Conservation (phyloP, 805 yeast genomes). For the Priceomyces fermenticarens region DNA sequence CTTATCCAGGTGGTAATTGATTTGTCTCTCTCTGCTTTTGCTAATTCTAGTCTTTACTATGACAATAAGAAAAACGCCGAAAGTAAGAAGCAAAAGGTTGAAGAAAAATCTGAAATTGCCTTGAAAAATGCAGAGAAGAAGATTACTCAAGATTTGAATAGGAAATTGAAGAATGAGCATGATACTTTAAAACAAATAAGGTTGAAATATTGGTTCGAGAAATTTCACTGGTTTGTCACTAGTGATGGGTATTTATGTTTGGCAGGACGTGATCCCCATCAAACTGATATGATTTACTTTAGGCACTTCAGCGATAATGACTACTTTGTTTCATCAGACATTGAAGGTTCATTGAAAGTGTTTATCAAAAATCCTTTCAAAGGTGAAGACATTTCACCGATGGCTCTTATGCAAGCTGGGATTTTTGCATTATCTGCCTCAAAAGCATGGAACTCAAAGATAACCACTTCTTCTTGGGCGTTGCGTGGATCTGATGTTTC, state of each 20-base stretch:
- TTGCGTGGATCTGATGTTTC: slow-evolving; percentile 67
- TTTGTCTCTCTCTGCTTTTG: slow-evolving; percentile 71
- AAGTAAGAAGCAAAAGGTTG: slow-evolving; percentile 77
- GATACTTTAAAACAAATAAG: slow-evolving; percentile 58
- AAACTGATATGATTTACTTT: slow-evolving; percentile 75
- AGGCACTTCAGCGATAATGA: slow-evolving; percentile 76
- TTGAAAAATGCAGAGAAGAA: slow-evolving; percentile 78
- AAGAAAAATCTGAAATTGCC: slow-evolving; percentile 71
- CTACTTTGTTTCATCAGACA: slow-evolving; percentile 67
- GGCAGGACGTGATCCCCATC: slow-evolving; percentile 81
- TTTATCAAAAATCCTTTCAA: slow-evolving; percentile 77
- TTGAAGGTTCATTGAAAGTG: slow-evolving; percentile 70
- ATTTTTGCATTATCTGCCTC: slow-evolving; percentile 77
- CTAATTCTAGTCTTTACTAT: slow-evolving; percentile 82
- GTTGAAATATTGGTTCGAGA: slow-evolving; percentile 86
- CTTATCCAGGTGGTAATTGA: slow-evolving; percentile 60
- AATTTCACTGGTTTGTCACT: slow-evolving; percentile 91
- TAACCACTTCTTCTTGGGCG: slow-evolving; percentile 83
- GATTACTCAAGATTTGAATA: slow-evolving; percentile 68
- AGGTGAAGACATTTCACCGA: slow-evolving; percentile 74
- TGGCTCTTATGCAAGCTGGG: slow-evolving; percentile 88
- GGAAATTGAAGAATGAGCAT: slow-evolving; percentile 52
- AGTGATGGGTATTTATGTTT: slow-evolving; percentile 83
- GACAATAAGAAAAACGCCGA: slow-evolving; percentile 72
- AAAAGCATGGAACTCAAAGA: slow-evolving; percentile 86